These are phyloP conservation scores for Saxophila tyrrhenica DNA, from an alignment of 495 filamentous ascomycete genomes.

Conservation along the genomic window DNA sequence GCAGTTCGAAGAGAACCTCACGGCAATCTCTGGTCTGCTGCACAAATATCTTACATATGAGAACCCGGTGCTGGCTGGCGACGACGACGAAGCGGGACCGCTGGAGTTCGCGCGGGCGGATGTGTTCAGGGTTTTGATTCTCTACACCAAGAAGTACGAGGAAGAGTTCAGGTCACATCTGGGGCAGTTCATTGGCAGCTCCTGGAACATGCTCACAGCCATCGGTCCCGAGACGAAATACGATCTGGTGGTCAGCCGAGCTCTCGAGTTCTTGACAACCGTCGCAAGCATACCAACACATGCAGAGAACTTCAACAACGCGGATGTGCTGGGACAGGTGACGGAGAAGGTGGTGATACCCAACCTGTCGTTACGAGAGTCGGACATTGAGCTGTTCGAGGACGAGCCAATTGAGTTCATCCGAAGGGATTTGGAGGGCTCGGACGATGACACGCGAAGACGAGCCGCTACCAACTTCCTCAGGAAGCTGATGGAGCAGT, in stretches of 20 bases:
- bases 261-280: conserved; percentile 84
- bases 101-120: conserved; percentile 80
- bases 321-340: conserved; percentile 62
- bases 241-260: conserved; percentile 89
- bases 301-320: conserved; percentile 73
- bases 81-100: conserved; percentile 72
- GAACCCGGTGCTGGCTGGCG: conserved; percentile 65
- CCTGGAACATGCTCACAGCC: conserved; percentile 81
- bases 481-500: conserved; percentile 72
- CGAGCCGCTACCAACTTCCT: conserved; percentile 91
- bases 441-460: conserved; percentile 84
- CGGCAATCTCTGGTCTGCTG: conserved; percentile 60
- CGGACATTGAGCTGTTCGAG: conserved; percentile 90
- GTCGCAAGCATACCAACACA: conserved; percentile 66
- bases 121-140: conserved; percentile 76
- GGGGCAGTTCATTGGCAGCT: conserved; percentile 69
- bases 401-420: conserved; percentile 99
- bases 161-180: conserved; percentile 76
- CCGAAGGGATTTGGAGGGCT: conserved; percentile 86
- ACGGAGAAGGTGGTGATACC: conserved; percentile 92
- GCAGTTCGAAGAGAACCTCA: conserved; percentile 76
- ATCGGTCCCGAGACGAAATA: conserved; percentile 82
- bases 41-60: conserved; percentile 91
- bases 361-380: conserved; percentile 78
- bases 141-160: conserved; percentile 87